Conservation (phyloP, 1,284 basidiomycete species). For the Tetrapyrgos nigripes region DNA sequence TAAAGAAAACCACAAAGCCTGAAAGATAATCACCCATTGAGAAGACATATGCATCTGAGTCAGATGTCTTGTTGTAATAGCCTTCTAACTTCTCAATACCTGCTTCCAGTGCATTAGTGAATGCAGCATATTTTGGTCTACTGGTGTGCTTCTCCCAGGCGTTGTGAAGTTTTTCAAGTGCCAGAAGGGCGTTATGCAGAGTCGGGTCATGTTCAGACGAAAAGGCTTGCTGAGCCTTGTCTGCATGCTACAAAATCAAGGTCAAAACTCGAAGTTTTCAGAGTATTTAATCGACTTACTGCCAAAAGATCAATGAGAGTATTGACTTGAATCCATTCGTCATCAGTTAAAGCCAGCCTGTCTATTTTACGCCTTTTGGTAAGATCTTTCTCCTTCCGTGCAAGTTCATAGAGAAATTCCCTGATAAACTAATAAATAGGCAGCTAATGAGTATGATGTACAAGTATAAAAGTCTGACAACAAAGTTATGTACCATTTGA, state of each 20-base stretch:
- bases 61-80: slow-evolving; percentile 5
- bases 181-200: slow-evolving; percentile 39
- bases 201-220: slow-evolving; percentile 38
- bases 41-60: slow-evolving; percentile 4
- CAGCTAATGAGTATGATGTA: background rate
- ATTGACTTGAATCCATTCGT: slow-evolving; percentile 36
- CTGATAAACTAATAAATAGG: slow-evolving; percentile 27
- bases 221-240: slow-evolving; percentile 45
- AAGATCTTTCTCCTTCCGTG: slow-evolving; percentile 29
- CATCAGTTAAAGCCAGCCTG: slow-evolving; percentile 28
- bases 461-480: slow-evolving; percentile 6
- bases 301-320: slow-evolving; percentile 31
- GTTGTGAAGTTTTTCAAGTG: slow-evolving; percentile 37
- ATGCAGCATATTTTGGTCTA: background rate
- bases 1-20: background rate
- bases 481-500: background rate
- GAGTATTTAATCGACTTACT: slow-evolving; percentile 26
- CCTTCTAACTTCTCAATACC: slow-evolving; percentile 2
- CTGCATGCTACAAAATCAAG: slow-evolving; percentile 33
- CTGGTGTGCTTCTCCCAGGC: slow-evolving; percentile 30
- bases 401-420: slow-evolving; percentile 37
- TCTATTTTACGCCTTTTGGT: slow-evolving; percentile 33
- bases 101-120: slow-evolving; percentile 1
- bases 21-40: slow-evolving; percentile 2
- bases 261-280: background rate